These are phyloP conservation scores for Cryomyces minteri DNA, from an alignment of 495 filamentous ascomycete genomes.

Conservation along the genomic window DNA sequence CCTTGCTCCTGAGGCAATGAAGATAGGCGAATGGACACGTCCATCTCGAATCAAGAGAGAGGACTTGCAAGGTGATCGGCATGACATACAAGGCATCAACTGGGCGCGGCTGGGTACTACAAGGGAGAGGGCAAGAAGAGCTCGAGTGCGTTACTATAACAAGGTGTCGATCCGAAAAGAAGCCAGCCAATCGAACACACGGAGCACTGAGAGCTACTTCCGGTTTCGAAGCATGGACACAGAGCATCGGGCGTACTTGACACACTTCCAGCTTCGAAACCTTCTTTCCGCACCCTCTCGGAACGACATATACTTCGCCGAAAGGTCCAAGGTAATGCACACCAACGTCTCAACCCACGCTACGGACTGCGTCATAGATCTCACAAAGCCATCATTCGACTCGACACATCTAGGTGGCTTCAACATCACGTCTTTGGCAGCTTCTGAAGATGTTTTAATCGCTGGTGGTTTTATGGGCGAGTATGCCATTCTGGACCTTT, in stretches of 20 bases:
- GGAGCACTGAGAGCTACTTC: background rate
- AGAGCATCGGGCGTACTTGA: constrained; percentile 38
- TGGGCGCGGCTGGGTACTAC: constrained; percentile 49
- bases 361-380: constrained; percentile 33
- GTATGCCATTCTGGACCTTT: constrained; percentile 47
- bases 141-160: background rate
- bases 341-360: constrained; percentile 27
- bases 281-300: constrained; percentile 54
- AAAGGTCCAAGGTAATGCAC: constrained; percentile 33
- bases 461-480: constrained; percentile 70
- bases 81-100: constrained; percentile 63
- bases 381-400: constrained; percentile 26
- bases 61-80: constrained; percentile 37
- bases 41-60: constrained; percentile 11
- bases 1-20: too few relatives aligned
- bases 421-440: constrained; percentile 53
- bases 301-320: constrained; percentile 62
- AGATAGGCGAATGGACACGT: too few relatives aligned
- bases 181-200: background rate
- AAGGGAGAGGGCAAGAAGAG: constrained; percentile 31
- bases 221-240: constrained; percentile 54
- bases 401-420: constrained; percentile 10
- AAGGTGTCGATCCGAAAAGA: background rate
- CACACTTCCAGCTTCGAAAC: constrained; percentile 86
- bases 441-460: constrained; percentile 47